Evolutionary conservation across 2,329 filamentous ascomycete genomes (phyloP), one percentile per base, ranked within the genome.

Genomic region (Dothiorella sarmentorum): DNA sequence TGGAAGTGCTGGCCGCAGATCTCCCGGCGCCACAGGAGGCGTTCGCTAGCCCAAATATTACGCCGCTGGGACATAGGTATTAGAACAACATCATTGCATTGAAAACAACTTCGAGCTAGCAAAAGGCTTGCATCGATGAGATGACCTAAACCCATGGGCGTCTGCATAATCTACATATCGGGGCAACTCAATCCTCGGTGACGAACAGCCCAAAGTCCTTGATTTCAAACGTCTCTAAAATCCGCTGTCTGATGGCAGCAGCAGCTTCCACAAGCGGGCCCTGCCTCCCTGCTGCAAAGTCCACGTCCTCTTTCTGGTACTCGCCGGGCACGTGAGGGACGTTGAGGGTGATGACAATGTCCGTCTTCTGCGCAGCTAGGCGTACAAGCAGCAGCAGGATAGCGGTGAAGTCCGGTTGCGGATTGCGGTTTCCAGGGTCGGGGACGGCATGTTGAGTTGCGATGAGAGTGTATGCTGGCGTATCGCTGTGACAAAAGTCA

Each of bases 331-430:
- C 87, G 69, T 94, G 88, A 26, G 92, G 93, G 47, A 96, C 89
- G 73, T 96, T 97, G 69, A 96, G 84, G 38, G 89, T 89, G 62
- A 96, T 85, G 45, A 96, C 77, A 37, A 97, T 76, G 73, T 97
- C 93, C 1, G 92, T 93, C 59, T 79, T 80, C 69, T 91, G 81
- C 37, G 40, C 38, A 73, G 87, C 87, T 45, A 97, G 79, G 15
- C 93, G 82, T 59, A 97, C 76, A 38, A 97, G 78, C 15, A 90
- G 84, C 63, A 96, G 80, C 64, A 92, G 84, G 61, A 94, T 86
- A 40, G 84, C 89, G 7, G 89, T 90, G 72, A 89, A 89, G 44
- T 78, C 76, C 0, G 76, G 74, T 2, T 65, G 64, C 52, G 71
- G 69, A 53, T 62, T 57, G 45, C 44, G 40, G 27, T 38, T 17